phyloP scores from a whole-genome alignment of 306 rosid species.

The Dryas alaskensis region DNA sequence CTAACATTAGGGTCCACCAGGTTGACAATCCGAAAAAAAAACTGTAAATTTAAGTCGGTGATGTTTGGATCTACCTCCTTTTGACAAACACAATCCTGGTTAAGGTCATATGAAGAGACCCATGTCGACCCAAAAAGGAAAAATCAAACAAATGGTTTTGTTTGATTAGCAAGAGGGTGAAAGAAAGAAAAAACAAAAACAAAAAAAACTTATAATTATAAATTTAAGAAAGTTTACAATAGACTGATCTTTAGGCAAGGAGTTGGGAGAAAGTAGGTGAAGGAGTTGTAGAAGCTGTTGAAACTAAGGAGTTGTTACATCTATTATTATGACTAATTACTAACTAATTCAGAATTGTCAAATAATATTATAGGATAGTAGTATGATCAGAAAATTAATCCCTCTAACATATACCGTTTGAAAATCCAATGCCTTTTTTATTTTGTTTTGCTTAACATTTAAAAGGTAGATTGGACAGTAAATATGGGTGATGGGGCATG shows the following conservation, averaged over 20 bases:
- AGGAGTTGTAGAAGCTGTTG: neutral
- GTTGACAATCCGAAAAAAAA: neutral
- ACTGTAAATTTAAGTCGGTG: neutral
- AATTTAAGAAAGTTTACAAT: neutral
- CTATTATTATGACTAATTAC: neutral
- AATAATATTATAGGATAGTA: no score
- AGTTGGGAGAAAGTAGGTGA: neutral
- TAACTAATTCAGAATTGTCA: neutral
- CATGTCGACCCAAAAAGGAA: no score
- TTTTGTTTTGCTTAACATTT: neutral
- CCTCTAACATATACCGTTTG: no score
- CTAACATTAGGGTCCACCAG: neutral
- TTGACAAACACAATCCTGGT: neutral
- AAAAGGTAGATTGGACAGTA: neutral
- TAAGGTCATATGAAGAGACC: no score
- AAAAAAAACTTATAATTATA: neutral
- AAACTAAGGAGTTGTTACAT: neutral
- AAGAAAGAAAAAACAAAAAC: no score
- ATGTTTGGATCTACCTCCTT: neutral
- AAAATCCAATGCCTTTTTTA: no score
- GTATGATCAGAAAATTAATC: no score
- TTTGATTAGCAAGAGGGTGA: no score
- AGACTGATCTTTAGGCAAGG: neutral
- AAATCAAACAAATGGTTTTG: no score
- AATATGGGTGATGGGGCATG: neutral